Evolutionary conservation across 441 rosid genomes (phyloP), one percentile per base, ranked within the genome.

Genomic region (Populus hybrid): DNA sequence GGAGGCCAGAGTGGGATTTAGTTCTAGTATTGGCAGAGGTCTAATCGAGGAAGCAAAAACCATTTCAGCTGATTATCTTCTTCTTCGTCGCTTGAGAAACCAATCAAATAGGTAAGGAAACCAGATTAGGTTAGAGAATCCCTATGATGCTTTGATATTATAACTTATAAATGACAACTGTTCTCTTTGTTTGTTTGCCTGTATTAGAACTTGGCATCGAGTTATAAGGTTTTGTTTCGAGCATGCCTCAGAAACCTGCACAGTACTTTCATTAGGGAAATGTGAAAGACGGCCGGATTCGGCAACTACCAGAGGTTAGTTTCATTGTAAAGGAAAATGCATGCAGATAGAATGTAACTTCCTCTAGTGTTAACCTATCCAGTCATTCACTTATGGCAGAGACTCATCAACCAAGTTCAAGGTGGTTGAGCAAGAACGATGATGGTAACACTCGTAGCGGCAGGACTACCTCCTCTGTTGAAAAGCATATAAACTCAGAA

Each of bases 1-100:
- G 88, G 99, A 93, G 83, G 99, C 99, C 69, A 91, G 83, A 83
- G 90, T 95, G 11, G 88, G 94, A 24, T 86, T 90, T 80, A 87
- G 91, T 85, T 75, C 92, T 21, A 84, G 89, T 76, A 72, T 88
- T 9, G 88, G 85, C 64, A 89, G 78, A 84, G 95, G 98, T 63
- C 85, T 93, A 42, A 81, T 92, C 34, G 83, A 92, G 77, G 98
- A 92, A 88, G 90, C 89, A 36, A 90, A 89, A 77, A 90, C 94
- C 46, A 84, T 89, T 82, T 88, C 92, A 36, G 94, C 99, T 50
- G 88, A 89, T 61, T 90, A 80, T 82, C 90, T 95, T 70, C 84
- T 95, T 71, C 91, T 95, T 68, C 86, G 77, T 14, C 90, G 97
- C 81, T 83, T 89, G 59, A 87, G 88, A 81, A 82, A 53, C 70